Conservation (phyloP, 2,329 filamentous ascomycete genomes). For the Aspergillus bombycis region DNA sequence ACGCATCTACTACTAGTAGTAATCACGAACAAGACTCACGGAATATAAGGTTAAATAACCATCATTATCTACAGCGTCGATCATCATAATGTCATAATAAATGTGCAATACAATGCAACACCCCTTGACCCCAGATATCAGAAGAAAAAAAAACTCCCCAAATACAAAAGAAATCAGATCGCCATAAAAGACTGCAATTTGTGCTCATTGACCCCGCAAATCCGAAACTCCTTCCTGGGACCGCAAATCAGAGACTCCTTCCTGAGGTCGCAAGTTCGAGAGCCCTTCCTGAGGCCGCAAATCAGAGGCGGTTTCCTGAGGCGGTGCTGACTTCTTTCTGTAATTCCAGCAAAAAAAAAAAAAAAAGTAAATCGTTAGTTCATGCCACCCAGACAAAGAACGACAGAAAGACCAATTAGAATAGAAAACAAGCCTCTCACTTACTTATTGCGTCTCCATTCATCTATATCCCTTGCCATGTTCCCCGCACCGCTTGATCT, state of each 20-base stretch:
- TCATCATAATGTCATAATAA: background rate
- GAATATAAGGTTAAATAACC: background rate
- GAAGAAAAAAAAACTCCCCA: background rate
- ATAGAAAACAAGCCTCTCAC: background rate
- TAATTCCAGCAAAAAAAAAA: background rate
- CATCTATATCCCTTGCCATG: constrained; percentile 48
- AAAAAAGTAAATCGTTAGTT: background rate
- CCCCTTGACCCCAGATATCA: background rate
- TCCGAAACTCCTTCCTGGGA: background rate
- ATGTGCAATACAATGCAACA: background rate
- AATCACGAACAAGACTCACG: background rate
- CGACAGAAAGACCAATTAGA: background rate
- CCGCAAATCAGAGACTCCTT: background rate
- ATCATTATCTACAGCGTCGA: background rate
- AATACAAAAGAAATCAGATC: background rate
- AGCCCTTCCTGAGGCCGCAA: background rate
- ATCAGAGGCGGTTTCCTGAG: background rate
- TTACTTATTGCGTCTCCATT: constrained; percentile 33
- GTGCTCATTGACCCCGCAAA: background rate
- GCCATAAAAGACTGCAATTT: background rate
- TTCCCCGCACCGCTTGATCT: constrained; percentile 20
- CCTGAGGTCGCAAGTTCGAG: background rate
- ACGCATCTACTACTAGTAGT: no score
- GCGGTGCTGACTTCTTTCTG: background rate
- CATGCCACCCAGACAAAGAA: background rate